Evolutionary conservation across 257 asterid species (phyloP), one percentile per base, ranked within the genome.

Genomic region (Nemophila menziesii): DNA sequence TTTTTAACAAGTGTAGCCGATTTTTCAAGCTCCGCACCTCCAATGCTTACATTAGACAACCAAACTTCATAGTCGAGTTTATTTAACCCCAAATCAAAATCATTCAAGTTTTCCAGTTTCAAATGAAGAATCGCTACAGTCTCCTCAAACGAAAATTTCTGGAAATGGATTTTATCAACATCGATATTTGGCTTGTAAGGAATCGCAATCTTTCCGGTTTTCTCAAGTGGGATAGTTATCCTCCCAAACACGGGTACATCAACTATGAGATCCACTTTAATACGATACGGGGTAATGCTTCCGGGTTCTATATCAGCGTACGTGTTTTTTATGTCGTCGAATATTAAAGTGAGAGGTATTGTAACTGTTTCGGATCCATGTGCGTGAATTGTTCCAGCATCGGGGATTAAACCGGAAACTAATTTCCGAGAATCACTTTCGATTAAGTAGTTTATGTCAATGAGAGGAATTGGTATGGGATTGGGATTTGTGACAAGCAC

Each of bases 381-480:
- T 5, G 89, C 92, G 13, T 73, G 94, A 16, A 86, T 82, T 0
- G 97, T 86, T 33, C 97, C 97, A 1, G 97, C 87, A 69, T 86
- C 97, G 0, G 97, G 97, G 48, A 86, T 82, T 69, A 82, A 53
- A 11, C 97, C 97, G 4, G 97, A 86, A 5, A 86, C 51, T n/a
- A 86, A 66, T 60, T 77, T 75, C 74, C 94, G 73, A 40, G 76
- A 92, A 19, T 86, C 93, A 55, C 94, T 82, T 72, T 86, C 97
- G 39, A 86, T 63, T 55, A 74, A 53, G 57, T 86, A 86, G 66
- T 82, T 75, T 51, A 82, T 82, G 65, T 86, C 97, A 11, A 82
- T 67, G 49, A 82, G 95, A 61, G 97, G 97, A 63, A 86, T 86
- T 2, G 97, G 97, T 39, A 90, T 38, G 39, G 96, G 96, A 55